Evolutionary conservation across 2,329 filamentous ascomycete species (phyloP), one percentile per base, ranked within the genome.

Genomic region (Tympanopsis confertula): DNA sequence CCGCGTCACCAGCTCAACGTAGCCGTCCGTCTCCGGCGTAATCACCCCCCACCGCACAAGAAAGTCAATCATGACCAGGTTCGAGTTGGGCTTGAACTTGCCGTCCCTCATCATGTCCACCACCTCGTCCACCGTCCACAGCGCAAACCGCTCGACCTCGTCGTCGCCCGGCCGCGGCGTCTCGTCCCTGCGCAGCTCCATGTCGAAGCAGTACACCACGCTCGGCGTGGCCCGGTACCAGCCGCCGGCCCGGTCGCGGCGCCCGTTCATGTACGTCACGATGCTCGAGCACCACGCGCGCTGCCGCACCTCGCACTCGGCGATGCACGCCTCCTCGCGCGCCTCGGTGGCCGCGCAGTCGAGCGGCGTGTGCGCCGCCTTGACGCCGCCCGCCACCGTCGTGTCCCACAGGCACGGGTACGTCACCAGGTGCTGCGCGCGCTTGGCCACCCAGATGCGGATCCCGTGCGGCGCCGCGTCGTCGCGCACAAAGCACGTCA

Each of bases 371-470:
- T 87, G 74, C 1, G 71, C 71, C 0, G 79, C 73, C 39, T 78
- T 72, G 48, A 88, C 74, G 0, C 85, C 85, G 3, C 85, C 85
- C 0, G 83, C 85, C 13, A 88, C 85, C 5, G 82, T 82, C 49
- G 86, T 89, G 52, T 91, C 85, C 39, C 88, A 65, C 67, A 84
- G 77, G 3, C 75, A 72, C 0, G 78, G 78, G 47, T 84, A 88
- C 0, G 82, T 87, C 54, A 79, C 72, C 49, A 88, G 81, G 7
- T 65, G 70, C 36, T 57, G 62, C 35, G 78, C 72, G 13, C 85
- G 65, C 18, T 78, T 63, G 1, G 85, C 80, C 1, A 85, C 70
- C 85, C 85, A 91, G 20, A 89, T 68, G 46, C 68, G 74, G 38
- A 83, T 35, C 43, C 51, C 54, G 2, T 58, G 42, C n/a, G 52